A percentile compares a stretch with the other conserved stretches of the same genome.
Evolutionary conservation across 371 early-diverging fungal genomes (phyloP).

Genomic region (Parasitella parasitica): DNA sequence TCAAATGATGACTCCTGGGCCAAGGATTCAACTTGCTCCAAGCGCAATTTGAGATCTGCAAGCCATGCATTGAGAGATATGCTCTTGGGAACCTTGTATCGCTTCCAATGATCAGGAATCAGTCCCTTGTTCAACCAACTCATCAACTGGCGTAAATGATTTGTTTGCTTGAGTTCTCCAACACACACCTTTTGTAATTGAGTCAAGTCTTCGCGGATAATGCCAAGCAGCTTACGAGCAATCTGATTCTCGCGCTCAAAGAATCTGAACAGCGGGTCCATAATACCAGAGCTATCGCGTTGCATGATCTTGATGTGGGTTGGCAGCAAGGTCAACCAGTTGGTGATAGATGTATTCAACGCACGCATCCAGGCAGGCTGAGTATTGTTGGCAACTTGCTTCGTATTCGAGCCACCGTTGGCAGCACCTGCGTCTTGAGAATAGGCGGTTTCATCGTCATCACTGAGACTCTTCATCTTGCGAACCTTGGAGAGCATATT

Average conservation of each 20-base stretch:
- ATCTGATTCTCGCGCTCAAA: constrained; percentile 80
- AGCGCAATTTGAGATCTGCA: constrained; percentile 67
- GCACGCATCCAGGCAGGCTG: constrained; percentile 83
- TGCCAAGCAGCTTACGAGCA: constrained; percentile 59
- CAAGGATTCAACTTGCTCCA: constrained; percentile 65
- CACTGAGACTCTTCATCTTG: constrained; percentile 79
- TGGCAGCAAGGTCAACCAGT: constrained; percentile 71
- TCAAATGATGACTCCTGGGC: constrained; percentile 46
- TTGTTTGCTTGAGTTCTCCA: constrained; percentile 85
- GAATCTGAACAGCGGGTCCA: constrained; percentile 80
- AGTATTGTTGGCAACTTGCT: constrained; percentile 28
- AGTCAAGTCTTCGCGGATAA: constrained; percentile 67
- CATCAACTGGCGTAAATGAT: constrained; percentile 75
- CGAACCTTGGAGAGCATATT: constrained; percentile 80
- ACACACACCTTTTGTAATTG: constrained; percentile 67
- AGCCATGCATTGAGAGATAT: constrained; percentile 72
- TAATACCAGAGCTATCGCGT: constrained; percentile 46
- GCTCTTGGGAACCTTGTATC: constrained; percentile 70
- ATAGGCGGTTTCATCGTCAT: constrained; percentile 77
- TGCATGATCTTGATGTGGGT: constrained; percentile 37
- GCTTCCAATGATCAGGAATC: constrained; percentile 80
- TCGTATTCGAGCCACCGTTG: not conserved
- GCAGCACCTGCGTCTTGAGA: constrained; percentile 26
- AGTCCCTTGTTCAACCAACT: constrained; percentile 67
- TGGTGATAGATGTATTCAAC: constrained; percentile 50